phyloP scores from a whole-genome alignment of 768 basidiomycete species.

The Mycena pura region DNA sequence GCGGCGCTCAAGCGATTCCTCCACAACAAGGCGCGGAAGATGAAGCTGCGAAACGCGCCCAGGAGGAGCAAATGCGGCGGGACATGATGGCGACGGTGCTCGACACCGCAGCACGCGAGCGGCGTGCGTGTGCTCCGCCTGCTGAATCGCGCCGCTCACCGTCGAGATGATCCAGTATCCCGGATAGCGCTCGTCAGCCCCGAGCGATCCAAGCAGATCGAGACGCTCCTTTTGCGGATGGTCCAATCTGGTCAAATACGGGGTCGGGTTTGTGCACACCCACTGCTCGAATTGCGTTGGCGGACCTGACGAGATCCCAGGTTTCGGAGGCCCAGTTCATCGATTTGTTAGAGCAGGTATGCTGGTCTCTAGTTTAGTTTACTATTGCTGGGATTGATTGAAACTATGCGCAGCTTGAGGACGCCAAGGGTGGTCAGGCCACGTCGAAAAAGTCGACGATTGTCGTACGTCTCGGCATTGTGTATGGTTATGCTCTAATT shows the following conservation, averaged over 20 bases:
- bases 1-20: not conserved
- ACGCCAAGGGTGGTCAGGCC: constrained; percentile 51
- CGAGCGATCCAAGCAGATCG: constrained; percentile 80
- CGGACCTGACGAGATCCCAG: not conserved
- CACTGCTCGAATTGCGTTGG: not conserved
- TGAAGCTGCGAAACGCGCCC: constrained; percentile 59
- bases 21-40: constrained; percentile 44
- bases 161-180: constrained; percentile 59
- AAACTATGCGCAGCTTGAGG: constrained; percentile 54
- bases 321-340: constrained; percentile 80
- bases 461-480: constrained; percentile 56
- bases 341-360: constrained; percentile 85
- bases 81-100: constrained; percentile 82
- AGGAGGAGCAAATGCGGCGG: constrained; percentile 79
- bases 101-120: constrained; percentile 79
- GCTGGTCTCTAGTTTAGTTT: constrained; percentile 16
- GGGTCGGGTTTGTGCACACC: constrained; percentile 57
- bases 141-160: not conserved
- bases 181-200: constrained; percentile 89
- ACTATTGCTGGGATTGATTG: constrained; percentile 29
- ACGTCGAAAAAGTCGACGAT: constrained; percentile 64
- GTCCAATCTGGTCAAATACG: constrained; percentile 83
- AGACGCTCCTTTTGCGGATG: constrained; percentile 80
- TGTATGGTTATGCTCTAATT: not conserved
- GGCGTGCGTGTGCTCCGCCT: constrained; percentile 57